Base-by-base conservation (phyloP, 306 rosid species). In the Acacia acuminata region DNA sequence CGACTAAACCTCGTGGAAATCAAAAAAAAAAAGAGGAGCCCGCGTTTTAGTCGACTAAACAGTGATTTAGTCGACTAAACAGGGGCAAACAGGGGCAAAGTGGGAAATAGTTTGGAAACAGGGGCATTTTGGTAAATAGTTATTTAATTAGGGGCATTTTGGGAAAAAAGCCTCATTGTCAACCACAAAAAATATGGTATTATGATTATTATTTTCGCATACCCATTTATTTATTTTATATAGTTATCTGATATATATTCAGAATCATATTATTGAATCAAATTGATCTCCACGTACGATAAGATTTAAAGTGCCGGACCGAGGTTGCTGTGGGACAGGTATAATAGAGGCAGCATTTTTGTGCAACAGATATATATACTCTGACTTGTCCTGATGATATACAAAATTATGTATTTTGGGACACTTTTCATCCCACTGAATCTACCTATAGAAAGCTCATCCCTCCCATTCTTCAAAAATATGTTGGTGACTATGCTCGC, bases 241-340 rank as follows among this genome's bases (percentile, higher is more conserved):
- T 56, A 56, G 10, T n/a, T 8, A n/a, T 53, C 24, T 53, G 22
- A 4, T 47, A 12, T 13, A 20, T 53, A 53, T 53, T 9, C 8
- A 51, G 19, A 4, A n/a, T 55, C 8, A n/a, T n/a, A n/a, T 27
- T 27, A 56, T 56, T 56, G 63, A 56, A n/a, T 48, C 19, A 48
- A 48, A 48, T 38, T 38, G 42, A 38, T 38, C 42, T 38, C 42
- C 1, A 6, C 38, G 38, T 34, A 34, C 8, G 8, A 38, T 53
- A 53, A 43, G 70, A 1, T 64, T 5, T 5, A 15, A 64, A 56
- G 75, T 83, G 2, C 84, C 2, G 63, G 86, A 89, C 64, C 82
- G 81, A 64, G 97, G 97, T 3, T 93, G 97, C 13, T 93, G 97
- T 58, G 95, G 95, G 14, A 87, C 92, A 25, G 97, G 97, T 0